phyloP scores from a whole-genome alignment of 805 yeast species.

The Sungouiozyma ichnusensis region DNA sequence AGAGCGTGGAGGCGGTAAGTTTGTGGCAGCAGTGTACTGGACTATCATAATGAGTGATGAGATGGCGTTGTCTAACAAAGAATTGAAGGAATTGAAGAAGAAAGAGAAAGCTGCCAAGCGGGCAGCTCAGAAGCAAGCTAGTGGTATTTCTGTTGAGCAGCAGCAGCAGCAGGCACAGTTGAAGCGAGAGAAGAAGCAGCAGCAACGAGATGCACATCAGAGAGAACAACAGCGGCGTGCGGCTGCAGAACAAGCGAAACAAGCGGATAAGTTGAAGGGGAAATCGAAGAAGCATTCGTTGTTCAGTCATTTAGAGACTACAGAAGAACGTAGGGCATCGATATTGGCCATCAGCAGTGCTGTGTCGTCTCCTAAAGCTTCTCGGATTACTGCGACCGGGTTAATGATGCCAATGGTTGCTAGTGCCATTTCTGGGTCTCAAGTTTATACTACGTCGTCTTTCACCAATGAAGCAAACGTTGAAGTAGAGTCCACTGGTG shows the following conservation, averaged over 20 bases:
- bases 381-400: constrained; percentile 29
- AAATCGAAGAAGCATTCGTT: constrained; percentile 43
- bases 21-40: no score
- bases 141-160: constrained; percentile 39
- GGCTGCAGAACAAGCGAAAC: constrained; percentile 35
- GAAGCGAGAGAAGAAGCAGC: constrained; percentile 35
- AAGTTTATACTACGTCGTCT: constrained; percentile 16
- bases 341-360: constrained; percentile 28
- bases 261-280: constrained; percentile 19
- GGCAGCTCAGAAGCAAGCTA: constrained; percentile 73
- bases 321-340: constrained; percentile 54
- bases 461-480: constrained; percentile 4
- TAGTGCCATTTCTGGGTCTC: constrained; percentile 18
- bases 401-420: constrained; percentile 26
- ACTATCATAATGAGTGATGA: constrained; percentile 8
- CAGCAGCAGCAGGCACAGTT: constrained; percentile 31
- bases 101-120: constrained; percentile 86
- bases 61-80: constrained; percentile 53
- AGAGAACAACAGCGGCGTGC: constrained; percentile 43
- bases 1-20: no score
- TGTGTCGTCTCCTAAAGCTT: constrained; percentile 22
- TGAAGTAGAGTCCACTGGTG: no score
- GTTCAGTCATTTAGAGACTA: constrained; percentile 70
- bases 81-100: constrained; percentile 79
- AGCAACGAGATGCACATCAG: constrained; percentile 36